phyloP scores from a whole-genome alignment of 768 basidiomycete species.

The Tremella yokohamensis region DNA sequence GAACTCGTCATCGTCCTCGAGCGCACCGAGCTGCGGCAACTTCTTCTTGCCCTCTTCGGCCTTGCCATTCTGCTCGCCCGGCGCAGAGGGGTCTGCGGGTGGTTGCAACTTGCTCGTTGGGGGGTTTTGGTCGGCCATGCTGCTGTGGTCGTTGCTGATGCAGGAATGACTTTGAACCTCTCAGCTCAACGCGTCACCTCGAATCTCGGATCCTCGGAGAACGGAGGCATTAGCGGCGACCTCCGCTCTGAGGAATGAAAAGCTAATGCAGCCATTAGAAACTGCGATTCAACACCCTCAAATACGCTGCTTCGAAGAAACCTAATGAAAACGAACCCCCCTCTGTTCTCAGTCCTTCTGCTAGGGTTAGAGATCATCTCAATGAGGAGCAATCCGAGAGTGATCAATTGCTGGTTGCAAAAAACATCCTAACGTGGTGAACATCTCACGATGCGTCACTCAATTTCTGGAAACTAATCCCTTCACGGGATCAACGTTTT shows the following conservation, averaged over 20 bases:
- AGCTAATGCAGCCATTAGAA: no score
- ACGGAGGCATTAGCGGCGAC: no score
- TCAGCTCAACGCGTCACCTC: no score
- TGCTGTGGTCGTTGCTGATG: neutral
- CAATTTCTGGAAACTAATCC: conserved; percentile 44
- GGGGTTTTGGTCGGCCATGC: conserved; percentile 1
- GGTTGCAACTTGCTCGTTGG: conserved; percentile 3
- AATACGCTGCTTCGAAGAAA: no score
- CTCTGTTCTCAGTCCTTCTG: conserved; percentile 33
- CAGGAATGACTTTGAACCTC: no score
- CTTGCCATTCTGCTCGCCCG: neutral
- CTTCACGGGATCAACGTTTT: neutral
- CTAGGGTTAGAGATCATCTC: conserved; percentile 47
- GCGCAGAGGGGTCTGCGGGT: neutral
- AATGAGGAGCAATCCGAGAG: conserved; percentile 49
- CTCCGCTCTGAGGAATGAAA: no score
- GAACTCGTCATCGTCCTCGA: conserved; percentile 97
- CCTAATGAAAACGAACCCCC: no score
- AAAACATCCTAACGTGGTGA: conserved; percentile 39
- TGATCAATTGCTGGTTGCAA: conserved; percentile 49
- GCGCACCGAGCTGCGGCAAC: conserved; percentile 72
- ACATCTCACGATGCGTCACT: conserved; percentile 17
- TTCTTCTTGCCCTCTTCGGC: conserved; percentile 36
- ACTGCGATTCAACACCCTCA: no score
- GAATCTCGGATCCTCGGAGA: no score